Percentiles rank a stretch among this genome's conserved stretches.
These are phyloP conservation scores for Coniella lustricola DNA, from an alignment of 2,329 filamentous ascomycete genomes.

Conservation along the genomic window DNA sequence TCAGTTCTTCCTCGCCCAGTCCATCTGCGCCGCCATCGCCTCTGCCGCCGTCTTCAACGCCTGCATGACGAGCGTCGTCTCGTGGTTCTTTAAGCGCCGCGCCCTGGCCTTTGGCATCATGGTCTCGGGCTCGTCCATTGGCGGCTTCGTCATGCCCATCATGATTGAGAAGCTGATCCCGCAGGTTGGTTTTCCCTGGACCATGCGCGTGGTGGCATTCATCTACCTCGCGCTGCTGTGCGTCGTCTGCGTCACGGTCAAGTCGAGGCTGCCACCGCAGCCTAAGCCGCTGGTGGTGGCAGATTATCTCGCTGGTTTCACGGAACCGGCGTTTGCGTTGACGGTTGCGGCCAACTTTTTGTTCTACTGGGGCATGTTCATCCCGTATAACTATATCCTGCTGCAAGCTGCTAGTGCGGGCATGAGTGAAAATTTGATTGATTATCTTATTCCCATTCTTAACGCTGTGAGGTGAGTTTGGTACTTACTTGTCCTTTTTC, in stretches of 20 bases:
- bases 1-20: slow-evolving; percentile 34
- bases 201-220: slow-evolving; percentile 31
- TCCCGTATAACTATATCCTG: slow-evolving; percentile 47
- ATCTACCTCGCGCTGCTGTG: slow-evolving; percentile 28
- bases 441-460: slow-evolving; percentile 50
- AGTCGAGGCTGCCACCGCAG: slow-evolving; percentile 27
- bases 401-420: slow-evolving; percentile 39
- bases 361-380: slow-evolving; percentile 48
- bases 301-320: slow-evolving; percentile 41
- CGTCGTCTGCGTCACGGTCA: slow-evolving; percentile 26
- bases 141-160: slow-evolving; percentile 50
- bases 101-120: slow-evolving; percentile 41
- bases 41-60: slow-evolving; percentile 30
- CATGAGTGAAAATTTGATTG: slow-evolving; percentile 33
- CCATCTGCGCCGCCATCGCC: slow-evolving; percentile 26
- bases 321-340: slow-evolving; percentile 37
- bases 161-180: slow-evolving; percentile 46
- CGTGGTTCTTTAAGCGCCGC: slow-evolving; percentile 41
- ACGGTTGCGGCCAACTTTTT: slow-evolving; percentile 42
- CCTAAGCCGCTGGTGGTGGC: slow-evolving; percentile 34
- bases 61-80: slow-evolving; percentile 28
- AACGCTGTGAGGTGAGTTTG: slow-evolving; percentile 40
- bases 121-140: slow-evolving; percentile 41
- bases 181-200: slow-evolving; percentile 35
- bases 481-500: not conserved